Evolutionary conservation across 768 basidiomycete genomes (phyloP), one percentile per base, ranked within the genome.

Genomic region (Leccinum variicolor): DNA sequence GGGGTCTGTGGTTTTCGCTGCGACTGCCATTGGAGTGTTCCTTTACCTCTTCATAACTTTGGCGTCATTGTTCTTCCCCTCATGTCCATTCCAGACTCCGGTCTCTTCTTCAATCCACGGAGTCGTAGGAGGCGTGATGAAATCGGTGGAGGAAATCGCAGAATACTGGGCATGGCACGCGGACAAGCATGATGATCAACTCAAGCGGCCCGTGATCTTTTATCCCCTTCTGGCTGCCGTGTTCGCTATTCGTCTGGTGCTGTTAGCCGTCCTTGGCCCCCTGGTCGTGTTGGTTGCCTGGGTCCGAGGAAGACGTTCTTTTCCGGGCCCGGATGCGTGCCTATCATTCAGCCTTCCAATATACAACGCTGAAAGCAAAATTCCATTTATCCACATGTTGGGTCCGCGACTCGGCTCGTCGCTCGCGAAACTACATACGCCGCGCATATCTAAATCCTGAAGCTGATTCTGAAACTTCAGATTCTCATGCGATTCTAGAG

Each of bases 61-160:
- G 15, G 50, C 66, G 5, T 63, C 65, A 19, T 29, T 61, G 15
- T 23, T 58, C 29, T 56, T 43, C 25, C 48, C 57, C 11, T 23
- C 23, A 13, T 66, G 63, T 48, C 65, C 65, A 17, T 66, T 58
- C 52, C 66, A 61, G 23, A 67, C 66, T 1, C 66, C 63, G 13
- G 45, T 57, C 8, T 65, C 65, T 23, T 57, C 55, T 36, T 23
- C 34, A 6, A 55, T 65, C 25, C 58, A 52, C 28, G 29, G 8
- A 26, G 10, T 28, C 13, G n/a, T 59, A 13, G 29, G 21, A 10
- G 29, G 33, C 25, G 21, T 43, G 28, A 52, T 43, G 19, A 23
- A 39, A 23, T 57, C 45, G 10, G 33, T 57, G 14, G 43, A 53
- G 46, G 51, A 57, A 13, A 21, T 53, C 2, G 25, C 45, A 8